Base-by-base conservation (phyloP, 2,329 filamentous ascomycete species). In the Xylariaceae sp. region DNA sequence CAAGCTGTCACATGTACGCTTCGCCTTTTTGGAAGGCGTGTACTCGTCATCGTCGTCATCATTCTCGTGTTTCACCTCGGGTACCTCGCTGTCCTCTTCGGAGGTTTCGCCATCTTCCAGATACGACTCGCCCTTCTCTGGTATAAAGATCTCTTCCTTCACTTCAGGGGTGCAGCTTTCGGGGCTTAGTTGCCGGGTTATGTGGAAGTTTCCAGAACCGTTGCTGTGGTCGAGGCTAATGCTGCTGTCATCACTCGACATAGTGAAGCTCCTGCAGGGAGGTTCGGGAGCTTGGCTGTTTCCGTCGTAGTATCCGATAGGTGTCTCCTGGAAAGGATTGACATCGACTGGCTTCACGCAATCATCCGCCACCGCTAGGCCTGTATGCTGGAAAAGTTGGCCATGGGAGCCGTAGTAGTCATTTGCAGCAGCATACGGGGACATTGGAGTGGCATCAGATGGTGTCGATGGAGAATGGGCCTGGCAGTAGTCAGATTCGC, bases 401-500 rank as follows among this genome's bases (percentile, higher is more conserved):
- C 49, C 48, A 31, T 47, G 47, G 3, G 52, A 47, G 31, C 45
- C 48, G 41, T 51, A 59, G 13, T 48, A 46, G 1, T 64, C 62
- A 29, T 51, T 46, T 1, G 57, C 52, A 13, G 41, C 32, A 4
- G 53, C 42, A 32, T 49, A 63, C 1, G 62, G 61, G n/a, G 63
- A 56, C 34, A 61, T 51, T 15, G 57, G 35, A 18, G 50, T 40
- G 22, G 57, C 52, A 33, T 68, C 67, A 11, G 60, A 55, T 2
- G 67, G 66, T 2, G 69, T 69, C 19, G 57, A 54, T 9, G 66
- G 67, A n/a, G 58, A 56, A 37, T 55, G 47, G 40, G 60, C 55
- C 38, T 59, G 57, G 38, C 57, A 62, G 18, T 59, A 56, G 38
- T 72, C 68, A 41, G 60, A 63, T n/a, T 70, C 66, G 4, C 63